Conservation (phyloP, 2,329 filamentous ascomycete genomes). For the Alternaria incomplexa region DNA sequence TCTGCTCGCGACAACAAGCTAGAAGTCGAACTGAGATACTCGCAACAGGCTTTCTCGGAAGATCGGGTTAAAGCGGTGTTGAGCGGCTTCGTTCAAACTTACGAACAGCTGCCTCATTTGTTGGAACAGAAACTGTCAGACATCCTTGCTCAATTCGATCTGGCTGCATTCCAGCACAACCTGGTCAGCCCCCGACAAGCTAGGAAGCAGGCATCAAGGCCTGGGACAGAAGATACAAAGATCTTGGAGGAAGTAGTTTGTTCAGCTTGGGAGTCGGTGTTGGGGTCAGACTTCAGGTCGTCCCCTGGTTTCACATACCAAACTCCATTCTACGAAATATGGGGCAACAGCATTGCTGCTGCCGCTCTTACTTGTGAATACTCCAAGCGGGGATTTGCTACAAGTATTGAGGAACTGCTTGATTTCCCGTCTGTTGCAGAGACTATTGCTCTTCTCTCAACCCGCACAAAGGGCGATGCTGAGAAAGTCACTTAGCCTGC, state of each 20-base stretch:
- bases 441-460: background rate
- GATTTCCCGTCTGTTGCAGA: background rate
- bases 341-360: background rate
- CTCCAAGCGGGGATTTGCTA: background rate
- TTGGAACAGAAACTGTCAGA: background rate
- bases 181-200: background rate
- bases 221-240: background rate
- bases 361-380: slow-evolving; percentile 1
- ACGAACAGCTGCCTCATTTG: background rate
- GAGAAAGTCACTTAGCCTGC: background rate
- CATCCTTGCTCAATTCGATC: background rate
- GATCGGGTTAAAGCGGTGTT: background rate
- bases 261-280: slow-evolving; percentile 1
- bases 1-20: background rate
- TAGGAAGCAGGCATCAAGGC: background rate
- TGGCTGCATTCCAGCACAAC: background rate
- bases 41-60: background rate
- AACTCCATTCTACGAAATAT: slow-evolving; percentile 4
- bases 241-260: background rate
- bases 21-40: slow-evolving; percentile 5
- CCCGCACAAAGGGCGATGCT: background rate
- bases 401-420: background rate
- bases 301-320: background rate
- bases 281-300: slow-evolving; percentile 4
- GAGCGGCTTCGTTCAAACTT: background rate